Conservation (phyloP, 148 eudicot genomes). For the Pouteria glomerata region DNA sequence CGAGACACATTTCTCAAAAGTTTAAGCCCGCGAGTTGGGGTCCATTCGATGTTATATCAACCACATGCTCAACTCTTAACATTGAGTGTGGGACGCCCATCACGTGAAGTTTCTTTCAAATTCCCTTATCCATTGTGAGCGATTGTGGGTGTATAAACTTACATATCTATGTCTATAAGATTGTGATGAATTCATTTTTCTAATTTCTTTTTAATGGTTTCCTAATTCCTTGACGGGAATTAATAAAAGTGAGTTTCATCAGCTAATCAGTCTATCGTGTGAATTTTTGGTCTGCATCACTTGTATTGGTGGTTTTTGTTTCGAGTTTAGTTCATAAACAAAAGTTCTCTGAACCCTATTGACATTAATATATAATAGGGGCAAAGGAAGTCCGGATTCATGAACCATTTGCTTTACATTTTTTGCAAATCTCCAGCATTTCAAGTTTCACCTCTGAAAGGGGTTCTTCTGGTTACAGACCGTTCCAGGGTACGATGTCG, state of each 20-base stretch:
- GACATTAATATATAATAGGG: not conserved
- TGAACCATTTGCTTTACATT: not conserved
- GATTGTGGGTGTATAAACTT: not conserved
- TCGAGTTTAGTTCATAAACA: not conserved
- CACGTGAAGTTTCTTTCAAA: no score
- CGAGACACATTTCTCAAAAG: no score
- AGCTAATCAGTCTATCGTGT: not conserved
- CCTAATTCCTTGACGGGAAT: no score
- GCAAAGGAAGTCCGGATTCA: not conserved
- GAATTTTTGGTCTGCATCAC: not conserved
- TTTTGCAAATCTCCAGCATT: constrained; percentile 3
- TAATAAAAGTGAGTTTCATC: no score
- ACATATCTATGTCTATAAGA: not conserved
- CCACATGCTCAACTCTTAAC: no score
- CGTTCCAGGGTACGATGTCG: constrained; percentile 88
- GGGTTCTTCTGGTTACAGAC: constrained; percentile 40
- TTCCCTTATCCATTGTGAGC: not conserved
- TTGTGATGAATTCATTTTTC: not conserved
- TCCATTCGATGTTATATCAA: no score
- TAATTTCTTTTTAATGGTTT: no score
- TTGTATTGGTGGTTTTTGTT: not conserved
- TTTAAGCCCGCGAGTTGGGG: no score
- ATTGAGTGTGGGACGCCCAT: no score
- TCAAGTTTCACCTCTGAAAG: constrained; percentile 7
- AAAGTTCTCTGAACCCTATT: not conserved